phyloP scores from a whole-genome alignment of 2,329 filamentous ascomycete species.

The Fusarium sp. region DNA sequence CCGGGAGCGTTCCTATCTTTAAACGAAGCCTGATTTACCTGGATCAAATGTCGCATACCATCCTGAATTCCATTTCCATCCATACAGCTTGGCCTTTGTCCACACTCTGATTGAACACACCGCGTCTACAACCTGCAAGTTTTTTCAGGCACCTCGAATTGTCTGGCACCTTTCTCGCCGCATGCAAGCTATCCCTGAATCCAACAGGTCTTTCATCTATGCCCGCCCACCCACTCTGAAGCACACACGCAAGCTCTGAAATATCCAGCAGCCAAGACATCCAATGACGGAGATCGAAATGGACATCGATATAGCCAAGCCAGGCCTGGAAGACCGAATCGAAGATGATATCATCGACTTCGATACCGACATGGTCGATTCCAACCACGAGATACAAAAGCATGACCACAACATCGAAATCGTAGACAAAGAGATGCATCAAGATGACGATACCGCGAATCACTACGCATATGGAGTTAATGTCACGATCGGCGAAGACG shows the following conservation, averaged over 20 bases:
- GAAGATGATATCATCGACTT: conserved; percentile 53
- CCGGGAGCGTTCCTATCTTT: not conserved
- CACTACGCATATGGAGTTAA: conserved; percentile 32
- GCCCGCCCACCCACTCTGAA: not conserved
- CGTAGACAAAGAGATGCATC: conserved; percentile 33
- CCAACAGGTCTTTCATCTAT: not conserved
- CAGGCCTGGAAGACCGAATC: conserved; percentile 35
- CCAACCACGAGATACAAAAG: conserved; percentile 24
- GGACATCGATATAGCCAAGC: conserved; percentile 45
- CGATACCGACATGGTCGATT: conserved; percentile 48
- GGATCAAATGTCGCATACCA: conserved; percentile 43
- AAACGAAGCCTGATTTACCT: not conserved
- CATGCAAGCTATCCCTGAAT: not conserved
- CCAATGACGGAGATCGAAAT: conserved; percentile 46
- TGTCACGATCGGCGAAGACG: conserved; percentile 34
- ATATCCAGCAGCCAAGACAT: conserved; percentile 12
- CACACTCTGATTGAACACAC: conserved; percentile 32
- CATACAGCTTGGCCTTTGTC: conserved; percentile 13
- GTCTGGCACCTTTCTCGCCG: not conserved
- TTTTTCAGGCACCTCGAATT: not conserved
- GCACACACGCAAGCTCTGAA: not conserved
- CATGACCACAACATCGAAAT: conserved; percentile 6
- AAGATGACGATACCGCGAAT: conserved; percentile 33
- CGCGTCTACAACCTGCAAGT: conserved; percentile 15
- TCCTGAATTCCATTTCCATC: conserved; percentile 22